Percentiles rank a stretch among this genome's conserved stretches.
Conservation (phyloP, 2,329 filamentous ascomycete genomes). For the Monosporascus sp. region DNA sequence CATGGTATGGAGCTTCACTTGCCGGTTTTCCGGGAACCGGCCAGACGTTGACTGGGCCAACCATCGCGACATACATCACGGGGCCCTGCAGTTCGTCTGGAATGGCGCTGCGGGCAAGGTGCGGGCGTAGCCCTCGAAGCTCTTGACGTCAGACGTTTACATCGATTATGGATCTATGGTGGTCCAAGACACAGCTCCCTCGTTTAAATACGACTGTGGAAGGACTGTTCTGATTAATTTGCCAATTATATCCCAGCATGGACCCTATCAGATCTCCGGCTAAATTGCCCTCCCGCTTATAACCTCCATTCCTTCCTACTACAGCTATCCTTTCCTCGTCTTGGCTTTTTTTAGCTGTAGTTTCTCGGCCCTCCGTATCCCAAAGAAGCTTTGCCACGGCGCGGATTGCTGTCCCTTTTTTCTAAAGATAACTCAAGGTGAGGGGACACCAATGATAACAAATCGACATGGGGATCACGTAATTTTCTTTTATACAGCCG, state of each 20-base stretch:
- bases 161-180: neutral
- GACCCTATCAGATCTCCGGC: slow-evolving; percentile 21
- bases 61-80: neutral
- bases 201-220: slow-evolving; percentile 1
- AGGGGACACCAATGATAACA: neutral
- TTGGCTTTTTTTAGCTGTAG: slow-evolving; percentile 16
- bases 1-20: neutral
- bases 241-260: slow-evolving; percentile 8
- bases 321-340: slow-evolving; percentile 14
- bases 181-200: neutral
- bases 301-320: slow-evolving; percentile 19
- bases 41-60: neutral
- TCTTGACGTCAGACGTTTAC: neutral
- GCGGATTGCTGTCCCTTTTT: neutral
- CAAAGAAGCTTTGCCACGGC: slow-evolving; percentile 14
- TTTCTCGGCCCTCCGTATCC: slow-evolving; percentile 18
- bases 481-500: neutral
- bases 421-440: neutral
- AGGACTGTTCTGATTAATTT: slow-evolving; percentile 16
- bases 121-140: neutral
- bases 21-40: neutral
- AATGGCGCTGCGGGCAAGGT: neutral
- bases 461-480: neutral
- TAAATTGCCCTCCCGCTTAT: slow-evolving; percentile 19
- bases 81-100: neutral